Evolutionary conservation across 805 yeast genomes (phyloP).

Genomic region (Starmerella kuoi): DNA sequence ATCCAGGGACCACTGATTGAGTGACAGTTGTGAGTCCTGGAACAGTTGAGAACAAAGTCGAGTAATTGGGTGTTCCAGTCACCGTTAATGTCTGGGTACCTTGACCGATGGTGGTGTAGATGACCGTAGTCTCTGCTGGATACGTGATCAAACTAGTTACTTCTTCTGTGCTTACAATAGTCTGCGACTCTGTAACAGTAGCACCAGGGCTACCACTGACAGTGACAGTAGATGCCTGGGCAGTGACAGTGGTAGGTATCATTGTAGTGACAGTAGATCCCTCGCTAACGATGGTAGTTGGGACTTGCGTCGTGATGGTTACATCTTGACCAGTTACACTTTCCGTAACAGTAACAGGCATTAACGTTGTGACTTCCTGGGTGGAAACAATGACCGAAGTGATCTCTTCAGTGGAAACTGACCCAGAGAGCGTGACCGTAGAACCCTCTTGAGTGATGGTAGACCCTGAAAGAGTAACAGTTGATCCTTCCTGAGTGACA

Average conservation of each 20-base stretch:
- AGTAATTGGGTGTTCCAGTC: slow-evolving; percentile 3
- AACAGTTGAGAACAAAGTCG: slow-evolving; percentile 7
- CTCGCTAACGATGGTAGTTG: too few relatives aligned
- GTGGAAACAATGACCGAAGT: background rate
- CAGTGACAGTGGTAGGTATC: background rate
- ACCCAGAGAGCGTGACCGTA: slow-evolving; percentile 9
- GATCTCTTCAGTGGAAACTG: background rate
- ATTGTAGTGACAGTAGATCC: background rate
- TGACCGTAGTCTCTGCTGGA: slow-evolving; percentile 11
- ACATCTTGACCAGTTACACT: too few relatives aligned
- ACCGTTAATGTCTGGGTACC: slow-evolving; percentile 10
- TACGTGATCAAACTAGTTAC: slow-evolving; percentile 2
- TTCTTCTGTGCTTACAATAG: background rate
- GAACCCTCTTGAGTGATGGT: slow-evolving; percentile 7
- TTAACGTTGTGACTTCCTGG: background rate
- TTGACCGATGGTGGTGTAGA: slow-evolving; percentile 8
- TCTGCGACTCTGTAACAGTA: background rate
- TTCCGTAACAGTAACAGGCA: slow-evolving; percentile 1
- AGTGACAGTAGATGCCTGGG: background rate
- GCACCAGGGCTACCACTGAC: background rate
- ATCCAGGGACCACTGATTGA: slow-evolving; percentile 8
- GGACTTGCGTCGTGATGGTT: background rate
- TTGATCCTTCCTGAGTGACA: slow-evolving; percentile 4
- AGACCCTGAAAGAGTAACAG: slow-evolving; percentile 3
- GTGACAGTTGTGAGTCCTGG: slow-evolving; percentile 2